Base-by-base conservation (phyloP, 495 filamentous ascomycete species). In the Daldinia loculata region DNA sequence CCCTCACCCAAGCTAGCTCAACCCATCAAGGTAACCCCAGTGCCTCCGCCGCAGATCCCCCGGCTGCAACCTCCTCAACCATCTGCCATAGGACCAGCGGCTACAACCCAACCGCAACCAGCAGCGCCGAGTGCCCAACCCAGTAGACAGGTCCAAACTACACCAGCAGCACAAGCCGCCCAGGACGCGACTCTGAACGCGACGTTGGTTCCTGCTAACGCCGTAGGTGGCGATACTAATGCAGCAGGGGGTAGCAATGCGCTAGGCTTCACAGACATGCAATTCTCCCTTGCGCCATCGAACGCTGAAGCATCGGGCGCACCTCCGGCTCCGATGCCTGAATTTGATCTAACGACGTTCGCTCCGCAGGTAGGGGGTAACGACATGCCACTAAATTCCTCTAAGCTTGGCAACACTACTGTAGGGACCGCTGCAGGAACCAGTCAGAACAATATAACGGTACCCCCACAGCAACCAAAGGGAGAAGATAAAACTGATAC, bases 211-310 rank as follows among this genome's bases (percentile, higher is more conserved):
- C 56, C 63, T 61, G 45, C 59, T 45, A 69, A 61, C 61, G n/a
- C 53, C 7, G 32, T 29, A 29, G 64, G 51, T 51, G 51, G 51
- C 38, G 61, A 65, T 26, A 24, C 56, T 34, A 56, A 50, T 14
- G 12, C 50, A 11, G 38, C 56, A 24, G 71, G 50, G 22, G 70
- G 69, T 36, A 53, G 58, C 32, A 70, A 66, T 11, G 36, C 63
- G 1, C 70, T 65, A 1, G 66, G 76, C 43, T 85, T 83, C 63
- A 82, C 83, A 8, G 75, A 83, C 63, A 82, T 82, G 80, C 77
- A 77, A 12, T 84, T 84, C 61, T 79, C 82, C 0, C 72, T 84
- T 6, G 82, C 80, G 3, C 78, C 82, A 11, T 58, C 79, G 3
- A 67, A 70, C 6, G 63, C 53, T 14, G 78, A 81, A 36, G 22